Evolutionary conservation across 345 rosid species (phyloP), one percentile per base, ranked within the genome.

Genomic region (Turnera subulata): DNA sequence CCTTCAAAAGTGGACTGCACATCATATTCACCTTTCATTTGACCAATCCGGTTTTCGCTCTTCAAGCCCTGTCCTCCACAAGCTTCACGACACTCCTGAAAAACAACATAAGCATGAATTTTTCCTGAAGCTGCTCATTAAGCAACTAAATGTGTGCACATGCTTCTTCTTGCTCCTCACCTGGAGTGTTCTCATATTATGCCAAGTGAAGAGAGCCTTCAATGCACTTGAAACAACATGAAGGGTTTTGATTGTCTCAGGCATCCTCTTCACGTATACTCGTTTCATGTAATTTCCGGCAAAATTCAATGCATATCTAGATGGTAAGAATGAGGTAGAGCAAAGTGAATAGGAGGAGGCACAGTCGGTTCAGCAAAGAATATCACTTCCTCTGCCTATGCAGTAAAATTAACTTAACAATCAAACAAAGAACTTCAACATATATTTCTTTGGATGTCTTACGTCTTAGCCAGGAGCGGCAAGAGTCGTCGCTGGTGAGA

Each of bases 41-140:
- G 89, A 63, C 99, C 99, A 53, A 93, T 74, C 53, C 64, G 85
- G 71, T 89, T 93, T 72, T 92, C 97, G 29, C 91, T 84, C 81
- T 87, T 92, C 65, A 86, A 50, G 38, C 98, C 97, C 75, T 92
- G 98, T 51, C 97, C 98, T 72, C 95, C 97, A 60, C 89, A 82
- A 47, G 97, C 98, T 82, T 92, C 98, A 62, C 95, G 98, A 19
- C 98, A 89, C 82, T 92, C 98, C 98, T 88, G 5, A 49, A 70
- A 14, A 38, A 24, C 33, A 20, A 24, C 43, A 47, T n/a, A 56
- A 56, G 18, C 40, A 51, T 43, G 45, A 37, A 39, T 11, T 3
- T 29, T 4, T 29, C 5, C 8, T 3, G 8, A 53, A 15, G 46
- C 29, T 1, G 32, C 51, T 56, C 37, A 21, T 10, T 6, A 37